Evolutionary conservation across 129 eudicot species (phyloP).

Genomic region (Dittrichia graveolens): DNA sequence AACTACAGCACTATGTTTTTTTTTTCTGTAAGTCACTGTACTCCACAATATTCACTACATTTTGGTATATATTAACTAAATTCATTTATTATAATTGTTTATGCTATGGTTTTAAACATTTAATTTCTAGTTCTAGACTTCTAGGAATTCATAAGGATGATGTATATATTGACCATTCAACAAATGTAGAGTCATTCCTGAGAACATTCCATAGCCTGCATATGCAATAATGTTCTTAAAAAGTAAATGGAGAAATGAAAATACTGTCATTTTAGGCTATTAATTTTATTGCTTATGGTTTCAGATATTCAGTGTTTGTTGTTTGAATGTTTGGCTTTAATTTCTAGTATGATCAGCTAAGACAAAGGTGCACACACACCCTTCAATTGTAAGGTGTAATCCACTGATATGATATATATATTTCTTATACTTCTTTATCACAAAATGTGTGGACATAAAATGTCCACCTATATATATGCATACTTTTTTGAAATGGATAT

Average conservation of each 20-base stretch:
- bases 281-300: background rate
- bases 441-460: slow-evolving; percentile 21
- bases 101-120: background rate
- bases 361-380: background rate
- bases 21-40: too few relatives aligned
- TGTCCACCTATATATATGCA: slow-evolving; percentile 13
- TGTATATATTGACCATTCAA: background rate
- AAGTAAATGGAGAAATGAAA: background rate
- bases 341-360: background rate
- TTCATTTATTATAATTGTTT: background rate
- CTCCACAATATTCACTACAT: too few relatives aligned
- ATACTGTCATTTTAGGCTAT: background rate
- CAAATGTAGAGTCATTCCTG: background rate
- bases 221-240: background rate
- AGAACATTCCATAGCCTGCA: background rate
- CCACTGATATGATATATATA: slow-evolving; percentile 14
- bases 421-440: slow-evolving; percentile 4
- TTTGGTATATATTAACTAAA: background rate
- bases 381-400: background rate
- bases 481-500: slow-evolving; percentile 28
- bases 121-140: background rate
- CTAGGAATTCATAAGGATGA: background rate
- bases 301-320: background rate
- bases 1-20: too few relatives aligned
- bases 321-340: background rate